These are phyloP conservation scores for Crucibulum laeve DNA, from an alignment of 768 basidiomycete species.

Conservation along the genomic window DNA sequence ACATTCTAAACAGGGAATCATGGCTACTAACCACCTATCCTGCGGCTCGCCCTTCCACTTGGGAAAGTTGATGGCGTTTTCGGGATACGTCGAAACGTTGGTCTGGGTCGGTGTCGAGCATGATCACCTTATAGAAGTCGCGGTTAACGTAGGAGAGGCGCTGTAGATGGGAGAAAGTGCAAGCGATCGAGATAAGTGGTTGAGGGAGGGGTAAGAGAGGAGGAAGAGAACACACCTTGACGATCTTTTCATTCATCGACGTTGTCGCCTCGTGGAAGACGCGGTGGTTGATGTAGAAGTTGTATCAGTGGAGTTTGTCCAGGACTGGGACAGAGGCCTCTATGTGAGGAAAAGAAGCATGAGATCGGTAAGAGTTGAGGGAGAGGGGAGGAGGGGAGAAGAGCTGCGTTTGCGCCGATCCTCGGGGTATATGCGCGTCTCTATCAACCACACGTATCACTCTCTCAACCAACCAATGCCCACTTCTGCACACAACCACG, in stretches of 20 bases:
- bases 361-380: background rate
- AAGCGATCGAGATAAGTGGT: background rate
- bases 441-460: no score
- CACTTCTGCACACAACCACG: no score
- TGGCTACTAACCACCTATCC: conserved; percentile 73
- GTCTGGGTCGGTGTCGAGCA: conserved; percentile 81
- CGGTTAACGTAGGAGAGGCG: conserved; percentile 95
- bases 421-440: no score
- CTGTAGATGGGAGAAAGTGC: conserved; percentile 25
- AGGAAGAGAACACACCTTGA: conserved; percentile 60
- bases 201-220: no score
- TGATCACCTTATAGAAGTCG: conserved; percentile 82
- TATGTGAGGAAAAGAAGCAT: no score
- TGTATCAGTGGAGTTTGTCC: conserved; percentile 92
- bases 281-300: conserved; percentile 81
- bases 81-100: conserved; percentile 79
- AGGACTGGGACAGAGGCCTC: conserved; percentile 86
- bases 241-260: conserved; percentile 72
- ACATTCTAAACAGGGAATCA: conserved; percentile 98
- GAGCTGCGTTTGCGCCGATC: no score
- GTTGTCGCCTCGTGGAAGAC: conserved; percentile 93
- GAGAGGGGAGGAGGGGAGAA: conserved; percentile 3
- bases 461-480: no score
- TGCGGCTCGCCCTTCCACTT: conserved; percentile 79
- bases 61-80: conserved; percentile 81